Base-by-base conservation (phyloP, 768 basidiomycete genomes). In the Naganishia kalamii region DNA sequence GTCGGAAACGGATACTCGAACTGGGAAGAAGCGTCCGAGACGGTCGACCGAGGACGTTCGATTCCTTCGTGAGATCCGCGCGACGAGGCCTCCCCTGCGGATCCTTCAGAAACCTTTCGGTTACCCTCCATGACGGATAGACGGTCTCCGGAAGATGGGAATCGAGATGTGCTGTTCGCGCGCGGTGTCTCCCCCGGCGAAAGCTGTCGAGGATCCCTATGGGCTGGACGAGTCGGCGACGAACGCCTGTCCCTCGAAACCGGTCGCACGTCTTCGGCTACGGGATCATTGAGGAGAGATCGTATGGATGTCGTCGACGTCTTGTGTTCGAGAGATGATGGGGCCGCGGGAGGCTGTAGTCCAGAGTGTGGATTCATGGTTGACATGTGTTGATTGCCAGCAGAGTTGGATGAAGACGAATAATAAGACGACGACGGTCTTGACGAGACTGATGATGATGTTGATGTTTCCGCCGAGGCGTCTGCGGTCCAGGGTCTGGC, bases 241-340 rank as follows among this genome's bases (percentile, higher is more conserved):
- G 54, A 23, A 23, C 21, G 4, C 21, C 1, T 5, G n/a, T 37
- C 37, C 37, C 35, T 57, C 13, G 32, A 6, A 6, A 29, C 25
- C 3, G 25, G 37, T 4, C 15, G 30, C 43, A 41, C 21, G 19
- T 64, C 50, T 1, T 52, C 54, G 6, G 21, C 43, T 15, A 52
- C 51, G n/a, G 54, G 54, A 27, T 57, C 51, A 40, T 64, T 64
- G 25, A 64, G 37, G 27, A 64, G 51, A 8, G 49, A 52, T 11
- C 50, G 47, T 4, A 64, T 33, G 0, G 63, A 54, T 12, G 49
- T 46, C 32, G 63, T 40, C 13, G 63, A 64, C 15, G 41, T 43
- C 21, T 41, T 52, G 63, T 46, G 40, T 15, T 46, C 51, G 32
- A 64, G 41, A 8, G 63, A 44, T 40, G 29, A n/a, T 52, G 15